Percentiles rank a stretch among this genome's conserved stretches.
phyloP scores from a whole-genome alignment of 768 basidiomycete species.

The Pisolithus orientalis region DNA sequence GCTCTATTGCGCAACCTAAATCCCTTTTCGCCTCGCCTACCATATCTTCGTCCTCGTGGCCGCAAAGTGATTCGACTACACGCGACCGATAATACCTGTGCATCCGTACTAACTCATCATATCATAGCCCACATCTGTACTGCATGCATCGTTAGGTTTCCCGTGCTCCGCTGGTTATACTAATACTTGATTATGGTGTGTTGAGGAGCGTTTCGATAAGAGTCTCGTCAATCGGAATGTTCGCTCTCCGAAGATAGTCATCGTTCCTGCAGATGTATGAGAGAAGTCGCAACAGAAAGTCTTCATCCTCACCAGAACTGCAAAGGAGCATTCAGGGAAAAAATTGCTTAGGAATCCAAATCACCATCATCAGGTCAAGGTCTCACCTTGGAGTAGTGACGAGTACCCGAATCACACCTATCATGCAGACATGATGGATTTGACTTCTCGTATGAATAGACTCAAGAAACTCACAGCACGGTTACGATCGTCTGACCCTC shows the following conservation, averaged over 20 bases:
- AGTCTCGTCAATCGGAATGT: conserved; percentile 35
- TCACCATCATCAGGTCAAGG: not conserved
- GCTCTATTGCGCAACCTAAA: conserved; percentile 10
- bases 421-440: not conserved
- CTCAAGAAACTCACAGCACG: conserved; percentile 53
- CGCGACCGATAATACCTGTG: not conserved
- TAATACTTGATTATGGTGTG: conserved; percentile 4
- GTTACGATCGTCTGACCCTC: conserved; percentile 76
- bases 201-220: conserved; percentile 36
- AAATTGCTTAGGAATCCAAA: too few relatives aligned
- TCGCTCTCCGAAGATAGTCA: conserved; percentile 37
- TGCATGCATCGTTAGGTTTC: conserved; percentile 19
- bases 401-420: conserved; percentile 84
- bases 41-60: conserved; percentile 18
- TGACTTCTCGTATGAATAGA: not conserved
- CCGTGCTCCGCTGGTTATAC: conserved; percentile 4
- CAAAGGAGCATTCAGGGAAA: not conserved
- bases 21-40: conserved; percentile 17
- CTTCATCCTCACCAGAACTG: conserved; percentile 43
- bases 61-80: conserved; percentile 6
- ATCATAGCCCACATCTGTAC: conserved; percentile 21
- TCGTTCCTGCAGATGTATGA: conserved; percentile 38
- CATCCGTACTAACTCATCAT: conserved; percentile 3
- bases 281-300: not conserved
- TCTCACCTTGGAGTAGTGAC: conserved; percentile 84